These are phyloP conservation scores for Didymella sp. DNA, from an alignment of 2,329 filamentous ascomycete genomes.

Conservation along the genomic window DNA sequence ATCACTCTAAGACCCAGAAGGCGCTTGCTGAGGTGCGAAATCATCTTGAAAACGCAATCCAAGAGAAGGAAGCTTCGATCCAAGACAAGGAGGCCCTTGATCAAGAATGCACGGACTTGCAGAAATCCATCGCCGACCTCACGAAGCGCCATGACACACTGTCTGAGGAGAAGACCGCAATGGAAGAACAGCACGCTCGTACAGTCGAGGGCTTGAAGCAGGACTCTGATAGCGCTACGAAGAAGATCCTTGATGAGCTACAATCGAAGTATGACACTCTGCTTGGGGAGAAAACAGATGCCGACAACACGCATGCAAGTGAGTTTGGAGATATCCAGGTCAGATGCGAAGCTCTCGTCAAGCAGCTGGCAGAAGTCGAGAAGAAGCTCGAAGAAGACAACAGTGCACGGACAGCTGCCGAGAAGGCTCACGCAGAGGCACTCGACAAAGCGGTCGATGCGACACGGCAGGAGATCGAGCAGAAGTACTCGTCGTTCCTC, in stretches of 20 bases:
- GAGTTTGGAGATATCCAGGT: conserved; percentile 31
- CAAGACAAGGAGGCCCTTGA: conserved; percentile 30
- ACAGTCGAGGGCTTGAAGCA: conserved; percentile 41
- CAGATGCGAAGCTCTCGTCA: conserved; percentile 28
- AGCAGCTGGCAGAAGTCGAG: conserved; percentile 35
- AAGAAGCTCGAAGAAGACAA: conserved; percentile 26
- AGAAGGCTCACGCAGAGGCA: conserved; percentile 34
- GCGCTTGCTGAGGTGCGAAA: conserved; percentile 28
- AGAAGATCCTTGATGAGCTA: conserved; percentile 36
- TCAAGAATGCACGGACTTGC: conserved; percentile 28
- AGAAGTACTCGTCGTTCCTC: conserved; percentile 39
- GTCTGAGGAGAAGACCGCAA: conserved; percentile 39
- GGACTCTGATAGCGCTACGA: conserved; percentile 38
- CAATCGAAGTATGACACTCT: conserved; percentile 36
- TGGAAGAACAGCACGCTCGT: conserved; percentile 40
- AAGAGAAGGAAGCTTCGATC: conserved; percentile 26
- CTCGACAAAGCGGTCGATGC: conserved; percentile 24
- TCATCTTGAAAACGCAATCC: not conserved
- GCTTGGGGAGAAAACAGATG: conserved; percentile 27
- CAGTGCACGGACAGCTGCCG: conserved; percentile 25
- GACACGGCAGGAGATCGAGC: conserved; percentile 39
- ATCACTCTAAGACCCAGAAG: conserved; percentile 23
- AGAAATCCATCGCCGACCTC: conserved; percentile 39
- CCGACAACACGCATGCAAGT: conserved; percentile 25
- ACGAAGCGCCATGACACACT: conserved; percentile 40